Evolutionary conservation across 305 asterid species (phyloP), one percentile per base, ranked within the genome.

Genomic region (Fraxinus xanthoxyloides): DNA sequence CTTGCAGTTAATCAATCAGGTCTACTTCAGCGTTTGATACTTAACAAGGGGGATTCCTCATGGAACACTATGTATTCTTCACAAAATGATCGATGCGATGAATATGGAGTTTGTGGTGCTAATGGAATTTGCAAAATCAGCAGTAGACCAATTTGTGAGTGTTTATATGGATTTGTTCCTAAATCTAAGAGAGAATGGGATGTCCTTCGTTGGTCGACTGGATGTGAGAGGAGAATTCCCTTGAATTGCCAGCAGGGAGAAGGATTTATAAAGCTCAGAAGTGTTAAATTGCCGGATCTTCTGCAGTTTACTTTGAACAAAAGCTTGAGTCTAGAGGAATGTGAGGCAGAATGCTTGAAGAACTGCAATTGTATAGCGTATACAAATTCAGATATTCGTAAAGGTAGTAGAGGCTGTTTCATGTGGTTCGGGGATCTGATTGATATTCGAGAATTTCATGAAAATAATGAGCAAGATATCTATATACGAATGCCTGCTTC

Each of bases 361-460:
- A 85, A 85, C 28, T 85, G 87, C 70, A 72, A 80, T 0, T 85
- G 87, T 75, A 81, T 65, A 31, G 87, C 85, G 7, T 85, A 85
- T 78, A 38, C 72, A 10, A 63, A 10, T 81, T 77, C 85, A 82
- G 86, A 89, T 77, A 80, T 86, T 2, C 81, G 90, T 28, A 79
- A 76, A 1, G 87, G 79, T 7, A 86, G 86, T 5, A 84, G 90
- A 46, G 92, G 91, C 35, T 90, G 90, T 69, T 19, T 88, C 80
- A 56, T 85, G 70, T 88, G 89, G 82, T 77, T 84, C 43, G 91
- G 92, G n/a, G 89, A 88, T 15, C 80, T 90, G 85, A 76, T 80
- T 5, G 92, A 88, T 35, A 76, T 88, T 12, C 72, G 83, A 31
- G 67, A 63, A 8, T 63, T 21, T 78, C n/a, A 80, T 24, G 34